Evolutionary conservation across 1,284 basidiomycete genomes (phyloP), one percentile per base, ranked within the genome.

Genomic region (Melanopsichium pennsylvanicum): DNA sequence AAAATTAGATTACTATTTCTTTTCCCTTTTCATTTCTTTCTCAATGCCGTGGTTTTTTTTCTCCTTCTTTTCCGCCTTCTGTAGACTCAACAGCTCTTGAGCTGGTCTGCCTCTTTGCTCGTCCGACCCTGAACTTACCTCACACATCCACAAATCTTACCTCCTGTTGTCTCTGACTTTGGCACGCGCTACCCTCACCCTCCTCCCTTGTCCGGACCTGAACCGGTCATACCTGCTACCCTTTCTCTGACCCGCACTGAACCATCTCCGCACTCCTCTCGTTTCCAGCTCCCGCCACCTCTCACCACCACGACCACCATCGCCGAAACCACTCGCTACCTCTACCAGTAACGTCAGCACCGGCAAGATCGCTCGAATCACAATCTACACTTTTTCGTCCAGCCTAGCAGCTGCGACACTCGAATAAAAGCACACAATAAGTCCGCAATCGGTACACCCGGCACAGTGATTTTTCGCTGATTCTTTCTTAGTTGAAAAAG

Each of bases 81-180:
- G n/a, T n/a, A n/a, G n/a, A n/a, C n/a, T n/a, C n/a, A n/a, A n/a
- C n/a, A n/a, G n/a, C n/a, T n/a, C n/a, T n/a, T n/a, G n/a, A n/a
- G n/a, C n/a, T n/a, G n/a, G n/a, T n/a, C n/a, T n/a, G n/a, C n/a
- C 21, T 29, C 13, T 29, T 29, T 7, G 45, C 32, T 46, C n/a
- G 35, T 27, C 8, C 44, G 26, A 46, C 44, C 44, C 22, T 18
- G 23, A 44, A 49, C 47, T 49, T 49, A 49, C 31, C 46, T 41
- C 38, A 41, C 33, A 35, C 48, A 19, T 33, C 48, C 48, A 39
- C 48, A 35, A 50, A 50, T 42, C 48, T 50, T 42, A 50, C 48
- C 47, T 40, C 38, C 40, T 27, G 32, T 34, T 35, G 38, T 48
- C 33, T 37, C n/a, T 35, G 11, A 27, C 22, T 34, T 26, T 43